These are phyloP conservation scores for Xylariales sp. DNA, from an alignment of 2,329 filamentous ascomycete species.

Conservation along the genomic window DNA sequence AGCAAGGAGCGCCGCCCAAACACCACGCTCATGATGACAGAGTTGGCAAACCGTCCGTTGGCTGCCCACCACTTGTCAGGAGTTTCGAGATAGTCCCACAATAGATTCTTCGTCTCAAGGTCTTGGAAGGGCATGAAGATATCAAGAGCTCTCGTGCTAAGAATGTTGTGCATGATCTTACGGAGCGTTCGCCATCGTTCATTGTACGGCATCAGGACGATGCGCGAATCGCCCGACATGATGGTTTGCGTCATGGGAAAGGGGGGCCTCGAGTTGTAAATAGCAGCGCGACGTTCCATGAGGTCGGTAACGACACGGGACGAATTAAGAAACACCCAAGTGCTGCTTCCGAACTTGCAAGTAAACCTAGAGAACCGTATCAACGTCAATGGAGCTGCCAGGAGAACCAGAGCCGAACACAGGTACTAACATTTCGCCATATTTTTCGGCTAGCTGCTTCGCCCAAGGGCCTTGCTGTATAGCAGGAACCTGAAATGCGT, in stretches of 20 bases:
- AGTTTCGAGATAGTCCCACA: neutral
- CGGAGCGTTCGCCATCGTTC: neutral
- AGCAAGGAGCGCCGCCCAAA: neutral
- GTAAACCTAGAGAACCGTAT: constrained; percentile 3
- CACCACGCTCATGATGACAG: neutral
- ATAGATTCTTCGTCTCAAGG: neutral
- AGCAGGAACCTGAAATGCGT: too few species aligned
- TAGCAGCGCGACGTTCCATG: neutral
- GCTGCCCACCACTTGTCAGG: neutral
- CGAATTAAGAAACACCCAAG: neutral
- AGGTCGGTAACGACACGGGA: neutral
- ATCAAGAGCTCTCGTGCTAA: neutral
- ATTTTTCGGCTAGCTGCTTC: too few species aligned
- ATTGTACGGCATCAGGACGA: neutral
- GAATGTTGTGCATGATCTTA: neutral
- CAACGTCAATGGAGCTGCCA: too few species aligned
- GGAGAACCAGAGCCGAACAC: too few species aligned
- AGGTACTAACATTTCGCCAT: too few species aligned
- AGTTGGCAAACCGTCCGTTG: neutral
- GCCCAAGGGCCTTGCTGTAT: too few species aligned
- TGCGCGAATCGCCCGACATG: neutral
- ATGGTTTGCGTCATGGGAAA: neutral
- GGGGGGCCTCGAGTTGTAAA: neutral
- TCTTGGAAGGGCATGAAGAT: neutral
- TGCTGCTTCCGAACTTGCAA: neutral